A percentile compares a stretch with the other conserved stretches of the same genome.
These are phyloP conservation scores for Calendula officinalis DNA, from an alignment of 129 eudicot genomes.

Conservation along the genomic window DNA sequence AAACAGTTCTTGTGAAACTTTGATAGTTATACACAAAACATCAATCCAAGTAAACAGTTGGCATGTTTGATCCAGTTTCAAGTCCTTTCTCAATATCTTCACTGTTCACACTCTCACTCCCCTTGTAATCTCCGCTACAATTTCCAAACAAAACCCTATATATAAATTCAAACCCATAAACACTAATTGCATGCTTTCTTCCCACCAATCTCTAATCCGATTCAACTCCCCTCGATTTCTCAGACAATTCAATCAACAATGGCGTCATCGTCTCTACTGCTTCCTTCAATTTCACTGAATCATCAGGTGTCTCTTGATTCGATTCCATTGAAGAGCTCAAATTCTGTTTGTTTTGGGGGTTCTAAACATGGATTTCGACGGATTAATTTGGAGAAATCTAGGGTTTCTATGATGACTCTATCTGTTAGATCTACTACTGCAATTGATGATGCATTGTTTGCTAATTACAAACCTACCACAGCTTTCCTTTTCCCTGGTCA, in stretches of 20 bases:
- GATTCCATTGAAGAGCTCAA: slow-evolving; percentile 15
- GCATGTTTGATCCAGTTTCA: slow-evolving; percentile 25
- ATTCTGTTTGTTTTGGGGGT: slow-evolving; percentile 33
- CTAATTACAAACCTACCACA: slow-evolving; percentile 63
- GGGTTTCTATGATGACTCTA: slow-evolving; percentile 79
- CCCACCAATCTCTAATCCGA: slow-evolving; percentile 28
- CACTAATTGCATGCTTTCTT: slow-evolving; percentile 42
- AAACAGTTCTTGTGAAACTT: no score
- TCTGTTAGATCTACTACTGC: slow-evolving; percentile 67
- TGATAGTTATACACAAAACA: not conserved
- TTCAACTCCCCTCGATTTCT: slow-evolving; percentile 35
- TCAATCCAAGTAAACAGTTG: slow-evolving; percentile 26
- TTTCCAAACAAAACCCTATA: slow-evolving; percentile 3
- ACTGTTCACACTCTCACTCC: not conserved
- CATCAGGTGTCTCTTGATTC: slow-evolving; percentile 26
- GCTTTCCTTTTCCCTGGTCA: slow-evolving; percentile 97
- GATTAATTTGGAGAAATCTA: slow-evolving; percentile 52
- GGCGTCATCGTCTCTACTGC: slow-evolving; percentile 50
- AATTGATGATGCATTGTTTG: slow-evolving; percentile 61
- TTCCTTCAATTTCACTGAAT: slow-evolving; percentile 54
- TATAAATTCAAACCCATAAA: slow-evolving; percentile 12
- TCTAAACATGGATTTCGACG: slow-evolving; percentile 44
- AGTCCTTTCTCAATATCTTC: slow-evolving; percentile 11
- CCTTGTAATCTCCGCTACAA: slow-evolving; percentile 52
- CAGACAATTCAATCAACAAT: slow-evolving; percentile 38